phyloP scores from a whole-genome alignment of 805 yeast genomes.

The Schizosaccharomyces cryophilus region DNA sequence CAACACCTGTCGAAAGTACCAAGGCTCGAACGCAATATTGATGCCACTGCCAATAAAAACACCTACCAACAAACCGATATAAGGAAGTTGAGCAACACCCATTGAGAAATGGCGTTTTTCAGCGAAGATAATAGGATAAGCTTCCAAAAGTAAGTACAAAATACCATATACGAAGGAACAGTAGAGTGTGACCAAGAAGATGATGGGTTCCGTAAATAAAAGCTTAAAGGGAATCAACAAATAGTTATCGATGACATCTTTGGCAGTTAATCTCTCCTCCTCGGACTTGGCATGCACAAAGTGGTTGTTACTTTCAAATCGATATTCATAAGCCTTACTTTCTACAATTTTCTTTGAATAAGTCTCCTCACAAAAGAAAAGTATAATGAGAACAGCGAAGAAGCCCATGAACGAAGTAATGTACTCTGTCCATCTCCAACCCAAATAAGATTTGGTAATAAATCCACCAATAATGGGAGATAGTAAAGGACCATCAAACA shows the following conservation, averaged over 20 bases:
- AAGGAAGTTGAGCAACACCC: conserved; percentile 57
- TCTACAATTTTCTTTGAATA: conserved; percentile 46
- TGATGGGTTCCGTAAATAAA: conserved; percentile 47
- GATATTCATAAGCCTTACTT: conserved; percentile 34
- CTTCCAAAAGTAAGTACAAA: conserved; percentile 45
- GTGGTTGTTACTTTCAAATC: conserved; percentile 57
- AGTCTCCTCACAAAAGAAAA: conserved; percentile 36
- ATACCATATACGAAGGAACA: conserved; percentile 64
- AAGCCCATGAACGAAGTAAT: conserved; percentile 38
- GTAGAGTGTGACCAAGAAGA: conserved; percentile 42
- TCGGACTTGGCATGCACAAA: conserved; percentile 61
- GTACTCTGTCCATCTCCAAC: conserved; percentile 71
- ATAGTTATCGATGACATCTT: conserved; percentile 37
- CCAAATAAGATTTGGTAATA: conserved; percentile 32
- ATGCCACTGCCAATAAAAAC: conserved; percentile 30
- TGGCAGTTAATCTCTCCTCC: conserved; percentile 28
- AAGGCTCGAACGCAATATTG: conserved; percentile 30
- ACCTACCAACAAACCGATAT: conserved; percentile 52
- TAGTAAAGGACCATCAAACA: conserved; percentile 55
- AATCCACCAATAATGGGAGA: conserved; percentile 65
- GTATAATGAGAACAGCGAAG: conserved; percentile 18
- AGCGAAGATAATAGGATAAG: conserved; percentile 48
- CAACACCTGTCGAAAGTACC: conserved; percentile 18
- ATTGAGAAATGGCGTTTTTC: conserved; percentile 31
- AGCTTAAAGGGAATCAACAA: conserved; percentile 43